Conservation (phyloP, 1,139 yeast genomes). For the Kurtzmaniella quercitrusa region DNA sequence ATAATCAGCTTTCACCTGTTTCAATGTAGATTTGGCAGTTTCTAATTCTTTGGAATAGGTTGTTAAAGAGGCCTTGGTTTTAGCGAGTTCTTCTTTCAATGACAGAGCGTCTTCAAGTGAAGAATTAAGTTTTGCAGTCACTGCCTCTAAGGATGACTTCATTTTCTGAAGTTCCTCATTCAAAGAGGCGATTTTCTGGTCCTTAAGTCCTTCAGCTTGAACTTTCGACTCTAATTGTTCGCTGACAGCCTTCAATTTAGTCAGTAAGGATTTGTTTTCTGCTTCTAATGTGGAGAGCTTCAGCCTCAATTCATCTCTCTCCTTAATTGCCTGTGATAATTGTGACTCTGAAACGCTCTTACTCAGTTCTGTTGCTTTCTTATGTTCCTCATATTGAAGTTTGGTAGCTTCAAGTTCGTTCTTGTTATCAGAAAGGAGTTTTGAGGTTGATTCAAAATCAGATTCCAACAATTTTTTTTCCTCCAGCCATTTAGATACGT, state of each 20-base stretch:
- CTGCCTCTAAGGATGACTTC: not conserved
- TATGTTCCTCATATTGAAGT: not conserved
- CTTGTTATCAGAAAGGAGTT: not conserved
- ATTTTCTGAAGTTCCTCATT: not conserved
- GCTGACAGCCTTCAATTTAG: slow-evolving; percentile 44
- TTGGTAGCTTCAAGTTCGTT: not conserved
- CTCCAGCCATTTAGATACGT: slow-evolving; percentile 4
- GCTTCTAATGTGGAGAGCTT: not conserved
- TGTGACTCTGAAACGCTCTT: not conserved
- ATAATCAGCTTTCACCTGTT: not conserved
- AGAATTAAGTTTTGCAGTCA: not conserved
- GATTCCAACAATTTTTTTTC: slow-evolving; percentile 2
- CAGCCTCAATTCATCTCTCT: not conserved
- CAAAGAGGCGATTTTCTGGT: not conserved
- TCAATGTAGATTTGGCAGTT: not conserved
- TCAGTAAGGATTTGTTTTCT: not conserved
- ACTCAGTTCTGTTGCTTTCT: not conserved
- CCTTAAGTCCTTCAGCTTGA: not conserved
- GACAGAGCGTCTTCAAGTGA: not conserved
- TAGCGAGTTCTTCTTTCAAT: not conserved
- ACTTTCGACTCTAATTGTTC: not conserved
- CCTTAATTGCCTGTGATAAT: not conserved
- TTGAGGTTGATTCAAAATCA: slow-evolving; percentile 4
- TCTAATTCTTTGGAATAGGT: not conserved
- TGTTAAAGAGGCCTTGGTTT: not conserved